Conservation (phyloP, 495 filamentous ascomycete genomes). For the Podospora pseudopauciseta region DNA sequence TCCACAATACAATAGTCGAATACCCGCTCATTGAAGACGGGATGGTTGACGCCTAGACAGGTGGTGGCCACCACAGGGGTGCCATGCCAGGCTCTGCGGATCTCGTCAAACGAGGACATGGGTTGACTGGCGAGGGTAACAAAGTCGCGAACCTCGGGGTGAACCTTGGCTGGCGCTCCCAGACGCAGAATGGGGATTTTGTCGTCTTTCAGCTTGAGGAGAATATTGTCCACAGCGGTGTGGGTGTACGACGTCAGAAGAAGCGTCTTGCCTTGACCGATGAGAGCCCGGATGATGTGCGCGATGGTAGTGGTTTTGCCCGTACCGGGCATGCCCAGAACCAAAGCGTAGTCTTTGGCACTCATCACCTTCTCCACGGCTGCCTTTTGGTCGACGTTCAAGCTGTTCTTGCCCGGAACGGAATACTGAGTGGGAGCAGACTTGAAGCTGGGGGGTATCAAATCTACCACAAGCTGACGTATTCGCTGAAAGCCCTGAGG, state of each 20-base stretch:
- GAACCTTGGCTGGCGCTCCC: constrained; percentile 77
- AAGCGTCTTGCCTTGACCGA: constrained; percentile 86
- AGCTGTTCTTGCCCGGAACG: constrained; percentile 51
- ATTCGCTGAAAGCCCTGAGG: constrained; percentile 67
- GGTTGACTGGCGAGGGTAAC: constrained; percentile 68
- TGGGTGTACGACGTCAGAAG: constrained; percentile 94
- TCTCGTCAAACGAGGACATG: constrained; percentile 73
- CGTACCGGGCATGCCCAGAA: constrained; percentile 96
- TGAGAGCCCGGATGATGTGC: constrained; percentile 90
- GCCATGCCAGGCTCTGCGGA: constrained; percentile 74
- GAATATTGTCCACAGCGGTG: constrained; percentile 95
- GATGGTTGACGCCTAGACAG: constrained; percentile 85
- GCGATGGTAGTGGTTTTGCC: constrained; percentile 98
- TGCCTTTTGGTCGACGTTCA: constrained; percentile 82
- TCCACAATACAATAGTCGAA: constrained; percentile 99
- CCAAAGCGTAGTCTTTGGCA: constrained; percentile 88
- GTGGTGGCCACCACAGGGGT: constrained; percentile 90
- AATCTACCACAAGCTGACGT: constrained; percentile 72
- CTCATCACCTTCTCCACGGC: constrained; percentile 94
- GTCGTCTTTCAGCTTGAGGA: constrained; percentile 81
- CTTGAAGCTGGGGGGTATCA: constrained; percentile 70
- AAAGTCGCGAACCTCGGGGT: constrained; percentile 81
- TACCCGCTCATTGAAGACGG: constrained; percentile 78
- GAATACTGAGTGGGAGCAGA: constrained; percentile 54
- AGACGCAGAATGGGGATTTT: constrained; percentile 78